phyloP scores from a whole-genome alignment of 805 yeast species.

The Lipomyces sp. region DNA sequence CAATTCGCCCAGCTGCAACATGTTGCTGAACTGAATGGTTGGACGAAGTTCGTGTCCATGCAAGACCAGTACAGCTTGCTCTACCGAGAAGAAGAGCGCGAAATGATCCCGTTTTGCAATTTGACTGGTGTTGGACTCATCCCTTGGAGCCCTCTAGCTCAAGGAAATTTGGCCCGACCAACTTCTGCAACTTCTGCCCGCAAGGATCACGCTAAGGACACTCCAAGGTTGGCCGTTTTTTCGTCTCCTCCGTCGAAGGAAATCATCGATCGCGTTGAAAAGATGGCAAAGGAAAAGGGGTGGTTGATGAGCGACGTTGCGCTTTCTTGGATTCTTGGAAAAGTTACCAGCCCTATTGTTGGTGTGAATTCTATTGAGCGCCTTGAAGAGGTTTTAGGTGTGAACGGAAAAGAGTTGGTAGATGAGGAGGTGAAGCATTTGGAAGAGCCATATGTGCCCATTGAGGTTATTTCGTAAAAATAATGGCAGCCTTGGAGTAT shows the following conservation, averaged over 20 bases:
- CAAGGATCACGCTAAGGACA: conserved; percentile 3
- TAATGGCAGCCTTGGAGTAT: no score
- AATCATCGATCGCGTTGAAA: conserved; percentile 51
- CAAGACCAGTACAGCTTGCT: conserved; percentile 56
- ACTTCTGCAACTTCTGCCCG: not conserved
- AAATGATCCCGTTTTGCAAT: conserved; percentile 54
- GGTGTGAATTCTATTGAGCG: conserved; percentile 50
- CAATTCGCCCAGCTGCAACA: conserved; percentile 53
- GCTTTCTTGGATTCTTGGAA: conserved; percentile 51
- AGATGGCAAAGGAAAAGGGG: conserved; percentile 46
- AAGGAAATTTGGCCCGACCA: conserved; percentile 55
- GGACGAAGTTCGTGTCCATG: conserved; percentile 58
- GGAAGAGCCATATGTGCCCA: conserved; percentile 36
- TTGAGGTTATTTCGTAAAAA: no score
- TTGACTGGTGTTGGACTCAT: conserved; percentile 52
- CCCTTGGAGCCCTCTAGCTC: conserved; percentile 60
- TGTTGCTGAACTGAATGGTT: conserved; percentile 53
- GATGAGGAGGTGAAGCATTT: conserved; percentile 35
- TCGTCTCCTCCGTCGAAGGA: conserved; percentile 24
- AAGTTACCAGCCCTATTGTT: conserved; percentile 54
- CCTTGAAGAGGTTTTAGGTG: conserved; percentile 50
- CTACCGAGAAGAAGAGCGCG: conserved; percentile 63
- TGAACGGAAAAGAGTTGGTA: conserved; percentile 43
- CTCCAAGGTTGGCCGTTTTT: not conserved
- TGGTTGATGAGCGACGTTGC: conserved; percentile 54